phyloP scores from a whole-genome alignment of 2,329 filamentous ascomycete species.

The Hypoxylon rubiginosum region DNA sequence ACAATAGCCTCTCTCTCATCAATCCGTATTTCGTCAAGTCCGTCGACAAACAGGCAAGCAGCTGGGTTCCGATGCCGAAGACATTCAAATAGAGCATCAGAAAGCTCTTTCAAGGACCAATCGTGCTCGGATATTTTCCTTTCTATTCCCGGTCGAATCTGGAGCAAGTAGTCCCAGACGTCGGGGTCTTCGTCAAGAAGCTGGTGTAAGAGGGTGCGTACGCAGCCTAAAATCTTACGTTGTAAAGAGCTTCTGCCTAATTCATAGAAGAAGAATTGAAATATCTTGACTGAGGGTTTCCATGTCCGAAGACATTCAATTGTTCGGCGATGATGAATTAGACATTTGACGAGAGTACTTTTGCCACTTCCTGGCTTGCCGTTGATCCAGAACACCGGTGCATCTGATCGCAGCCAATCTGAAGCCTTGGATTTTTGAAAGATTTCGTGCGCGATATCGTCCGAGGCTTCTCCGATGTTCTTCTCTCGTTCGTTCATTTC shows the following conservation, averaged over 20 bases:
- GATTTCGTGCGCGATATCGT: slow-evolving; percentile 22
- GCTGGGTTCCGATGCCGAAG: slow-evolving; percentile 2
- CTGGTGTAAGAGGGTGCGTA: slow-evolving; percentile 31
- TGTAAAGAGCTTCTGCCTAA: slow-evolving; percentile 24
- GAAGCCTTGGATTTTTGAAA: slow-evolving; percentile 6
- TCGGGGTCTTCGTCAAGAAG: slow-evolving; percentile 2
- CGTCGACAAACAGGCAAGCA: slow-evolving; percentile 33
- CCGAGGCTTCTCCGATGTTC: slow-evolving; percentile 19
- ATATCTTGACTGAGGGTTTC: slow-evolving; percentile 11
- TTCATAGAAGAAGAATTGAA: slow-evolving; percentile 36
- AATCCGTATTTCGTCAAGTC: slow-evolving; percentile 33
- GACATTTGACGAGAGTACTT: slow-evolving; percentile 38
- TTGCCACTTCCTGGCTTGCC: slow-evolving; percentile 44
- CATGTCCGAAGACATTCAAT: slow-evolving; percentile 7
- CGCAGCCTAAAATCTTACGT: slow-evolving; percentile 23
- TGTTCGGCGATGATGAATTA: slow-evolving; percentile 13
- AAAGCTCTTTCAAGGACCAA: slow-evolving; percentile 30
- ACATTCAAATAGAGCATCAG: slow-evolving; percentile 2
- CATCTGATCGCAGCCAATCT: slow-evolving; percentile 30
- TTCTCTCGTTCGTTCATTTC: slow-evolving; percentile 39
- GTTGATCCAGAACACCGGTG: slow-evolving; percentile 39
- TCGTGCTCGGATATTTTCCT: slow-evolving; percentile 34
- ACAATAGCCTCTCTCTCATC: slow-evolving; percentile 12
- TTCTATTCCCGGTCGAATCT: slow-evolving; percentile 1
- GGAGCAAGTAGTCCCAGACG: slow-evolving; percentile 11